Conservation (phyloP, 495 filamentous ascomycete genomes). For the Penicillium atrosanguineum region DNA sequence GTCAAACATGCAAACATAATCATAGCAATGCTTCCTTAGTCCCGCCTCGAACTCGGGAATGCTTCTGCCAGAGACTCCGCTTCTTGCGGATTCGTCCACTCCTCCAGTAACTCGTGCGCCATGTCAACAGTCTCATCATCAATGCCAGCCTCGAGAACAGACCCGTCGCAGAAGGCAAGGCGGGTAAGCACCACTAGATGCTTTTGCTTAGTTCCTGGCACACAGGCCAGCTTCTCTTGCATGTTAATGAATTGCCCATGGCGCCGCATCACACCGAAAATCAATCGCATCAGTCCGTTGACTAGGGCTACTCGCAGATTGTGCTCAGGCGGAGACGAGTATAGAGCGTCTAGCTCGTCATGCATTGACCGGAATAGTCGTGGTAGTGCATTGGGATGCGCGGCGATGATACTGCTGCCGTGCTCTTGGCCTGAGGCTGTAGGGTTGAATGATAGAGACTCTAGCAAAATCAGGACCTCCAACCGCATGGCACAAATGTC, state of each 20-base stretch:
- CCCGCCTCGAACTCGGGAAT: slow-evolving; percentile 47
- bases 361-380: slow-evolving; percentile 62
- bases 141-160: slow-evolving; percentile 62
- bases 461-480: slow-evolving; percentile 55
- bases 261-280: slow-evolving; percentile 56
- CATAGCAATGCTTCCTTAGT: slow-evolving; percentile 12
- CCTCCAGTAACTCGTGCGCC: slow-evolving; percentile 63
- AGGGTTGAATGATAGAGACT: slow-evolving; percentile 44
- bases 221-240: slow-evolving; percentile 52
- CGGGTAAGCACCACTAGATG: slow-evolving; percentile 63
- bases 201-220: slow-evolving; percentile 62
- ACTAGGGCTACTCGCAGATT: slow-evolving; percentile 46
- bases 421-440: slow-evolving; percentile 37
- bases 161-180: slow-evolving; percentile 63
- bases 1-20: slow-evolving; percentile 9
- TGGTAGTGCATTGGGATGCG: slow-evolving; percentile 53
- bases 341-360: slow-evolving; percentile 60
- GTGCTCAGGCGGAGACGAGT: slow-evolving; percentile 47
- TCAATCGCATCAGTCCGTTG: slow-evolving; percentile 59
- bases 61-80: slow-evolving; percentile 61
- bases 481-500: slow-evolving; percentile 57
- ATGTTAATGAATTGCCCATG: slow-evolving; percentile 51
- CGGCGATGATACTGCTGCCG: slow-evolving; percentile 52
- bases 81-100: slow-evolving; percentile 66
- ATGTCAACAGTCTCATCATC: slow-evolving; percentile 64